These are phyloP conservation scores for Mycocentrospora acerina DNA, from an alignment of 2,329 filamentous ascomycete species.

Conservation along the genomic window DNA sequence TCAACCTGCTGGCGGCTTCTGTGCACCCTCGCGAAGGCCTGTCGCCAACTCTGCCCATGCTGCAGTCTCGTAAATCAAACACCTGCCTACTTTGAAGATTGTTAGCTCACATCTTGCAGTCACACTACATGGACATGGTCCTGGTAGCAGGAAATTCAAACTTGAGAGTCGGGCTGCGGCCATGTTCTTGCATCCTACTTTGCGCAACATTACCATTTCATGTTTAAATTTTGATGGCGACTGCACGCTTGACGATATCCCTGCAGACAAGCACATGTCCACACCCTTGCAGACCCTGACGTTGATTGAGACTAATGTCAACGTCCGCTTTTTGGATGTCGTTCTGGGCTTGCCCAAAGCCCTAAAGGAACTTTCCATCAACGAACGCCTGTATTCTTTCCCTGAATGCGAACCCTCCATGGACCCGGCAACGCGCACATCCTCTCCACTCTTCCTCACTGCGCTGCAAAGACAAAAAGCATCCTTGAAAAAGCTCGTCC, in stretches of 20 bases:
- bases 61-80: slow-evolving; percentile 33
- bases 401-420: slow-evolving; percentile 21
- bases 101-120: slow-evolving; percentile 22
- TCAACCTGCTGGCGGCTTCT: slow-evolving; percentile 28
- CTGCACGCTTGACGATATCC: slow-evolving; percentile 11
- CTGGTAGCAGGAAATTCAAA: slow-evolving; percentile 26
- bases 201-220: slow-evolving; percentile 35
- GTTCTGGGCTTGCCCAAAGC: slow-evolving; percentile 36
- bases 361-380: slow-evolving; percentile 34
- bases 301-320: slow-evolving; percentile 42
- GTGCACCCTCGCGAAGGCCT: slow-evolving; percentile 21
- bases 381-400: slow-evolving; percentile 35
- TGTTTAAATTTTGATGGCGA: slow-evolving; percentile 33
- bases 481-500: slow-evolving; percentile 32
- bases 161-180: slow-evolving; percentile 26
- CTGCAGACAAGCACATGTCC: slow-evolving; percentile 18
- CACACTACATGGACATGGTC: slow-evolving; percentile 36
- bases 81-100: neutral
- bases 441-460: slow-evolving; percentile 25
- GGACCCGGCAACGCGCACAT: slow-evolving; percentile 20
- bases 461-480: slow-evolving; percentile 33
- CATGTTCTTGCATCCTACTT: slow-evolving; percentile 37
- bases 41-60: slow-evolving; percentile 21
- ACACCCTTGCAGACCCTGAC: slow-evolving; percentile 35
- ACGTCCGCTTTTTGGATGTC: slow-evolving; percentile 26